A percentile compares a stretch with the other conserved stretches of the same genome.
Conservation (phyloP, 2,329 filamentous ascomycete species). For the Beauveria rudraprayagi region DNA sequence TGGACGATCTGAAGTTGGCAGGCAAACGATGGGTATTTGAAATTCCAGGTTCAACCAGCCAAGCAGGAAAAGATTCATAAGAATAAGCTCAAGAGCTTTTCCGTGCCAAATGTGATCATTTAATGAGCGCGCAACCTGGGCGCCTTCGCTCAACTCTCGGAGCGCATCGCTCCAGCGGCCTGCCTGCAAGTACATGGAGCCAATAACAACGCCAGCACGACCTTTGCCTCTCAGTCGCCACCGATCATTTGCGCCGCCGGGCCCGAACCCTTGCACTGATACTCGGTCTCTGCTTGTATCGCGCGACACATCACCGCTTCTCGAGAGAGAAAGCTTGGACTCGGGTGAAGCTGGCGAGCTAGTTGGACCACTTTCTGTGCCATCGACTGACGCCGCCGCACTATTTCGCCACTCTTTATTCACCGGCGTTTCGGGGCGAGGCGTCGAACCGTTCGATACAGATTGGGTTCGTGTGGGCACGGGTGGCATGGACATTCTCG, state of each 20-base stretch:
- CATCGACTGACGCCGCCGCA: conserved; percentile 41
- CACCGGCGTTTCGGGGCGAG: conserved; percentile 39
- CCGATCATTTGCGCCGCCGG: conserved; percentile 64
- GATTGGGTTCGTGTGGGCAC: conserved; percentile 40
- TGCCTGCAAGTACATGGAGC: conserved; percentile 78
- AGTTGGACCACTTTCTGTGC: conserved; percentile 28
- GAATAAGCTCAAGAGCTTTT: conserved; percentile 82
- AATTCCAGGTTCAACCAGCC: conserved; percentile 82
- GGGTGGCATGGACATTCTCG: conserved; percentile 78
- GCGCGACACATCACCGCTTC: conserved; percentile 36
- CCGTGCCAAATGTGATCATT: conserved; percentile 97
- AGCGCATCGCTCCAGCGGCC: conserved; percentile 87
- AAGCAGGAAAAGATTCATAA: conserved; percentile 74
- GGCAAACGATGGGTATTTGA: conserved; percentile 55
- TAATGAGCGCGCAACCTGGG: conserved; percentile 64
- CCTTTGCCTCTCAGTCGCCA: conserved; percentile 75
- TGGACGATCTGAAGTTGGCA: conserved; percentile 39
- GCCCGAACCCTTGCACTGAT: conserved; percentile 63
- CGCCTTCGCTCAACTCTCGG: conserved; percentile 74
- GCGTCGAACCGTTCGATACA: conserved; percentile 37
- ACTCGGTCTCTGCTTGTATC: conserved; percentile 48
- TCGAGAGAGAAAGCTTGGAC: conserved; percentile 28
- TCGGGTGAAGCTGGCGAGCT: conserved; percentile 35
- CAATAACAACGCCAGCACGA: conserved; percentile 70
- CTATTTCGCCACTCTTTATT: conserved; percentile 39